Percentiles rank a stretch among this genome's conserved stretches.
phyloP scores from a whole-genome alignment of 192 early-diverging fungal genomes.

The Podila minutissima region DNA sequence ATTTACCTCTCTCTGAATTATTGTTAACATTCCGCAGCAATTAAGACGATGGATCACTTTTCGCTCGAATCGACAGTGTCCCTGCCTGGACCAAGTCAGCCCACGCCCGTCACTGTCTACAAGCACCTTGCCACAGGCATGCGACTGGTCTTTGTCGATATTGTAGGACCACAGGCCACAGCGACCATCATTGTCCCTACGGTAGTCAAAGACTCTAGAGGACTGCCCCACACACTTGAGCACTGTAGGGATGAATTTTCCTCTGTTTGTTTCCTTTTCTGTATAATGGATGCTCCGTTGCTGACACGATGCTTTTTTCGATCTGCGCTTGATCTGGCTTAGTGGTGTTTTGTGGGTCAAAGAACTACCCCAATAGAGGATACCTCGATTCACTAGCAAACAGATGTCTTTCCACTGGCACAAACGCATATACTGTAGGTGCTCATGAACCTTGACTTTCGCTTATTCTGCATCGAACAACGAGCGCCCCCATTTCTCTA shows the following conservation, averaged over 20 bases:
- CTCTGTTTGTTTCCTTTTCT: not conserved
- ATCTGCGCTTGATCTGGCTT: constrained; percentile 12
- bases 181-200: constrained; percentile 84
- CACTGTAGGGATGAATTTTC: constrained; percentile 44
- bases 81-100: constrained; percentile 44
- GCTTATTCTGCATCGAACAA: not conserved
- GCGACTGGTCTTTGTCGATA: constrained; percentile 69
- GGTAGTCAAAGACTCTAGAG: constrained; percentile 66
- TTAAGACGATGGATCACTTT: constrained; percentile 35
- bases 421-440: constrained; percentile 70
- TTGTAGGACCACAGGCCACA: constrained; percentile 73
- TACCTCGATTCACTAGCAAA: constrained; percentile 80
- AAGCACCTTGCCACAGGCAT: constrained; percentile 56
- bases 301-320: not conserved
- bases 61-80: constrained; percentile 41
- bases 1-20: not conserved
- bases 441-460: no score
- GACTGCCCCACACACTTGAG: constrained; percentile 88
- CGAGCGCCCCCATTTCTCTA: not conserved
- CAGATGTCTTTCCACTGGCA: constrained; percentile 79
- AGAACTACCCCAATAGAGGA: constrained; percentile 70
- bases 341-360: constrained; percentile 86
- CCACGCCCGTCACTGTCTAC: constrained; percentile 56
- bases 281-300: not conserved
- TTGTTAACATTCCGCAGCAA: no score